A percentile compares a stretch with the other conserved stretches of the same genome.
Evolutionary conservation across 768 basidiomycete species (phyloP).

Genomic region (Suillus weaverae): DNA sequence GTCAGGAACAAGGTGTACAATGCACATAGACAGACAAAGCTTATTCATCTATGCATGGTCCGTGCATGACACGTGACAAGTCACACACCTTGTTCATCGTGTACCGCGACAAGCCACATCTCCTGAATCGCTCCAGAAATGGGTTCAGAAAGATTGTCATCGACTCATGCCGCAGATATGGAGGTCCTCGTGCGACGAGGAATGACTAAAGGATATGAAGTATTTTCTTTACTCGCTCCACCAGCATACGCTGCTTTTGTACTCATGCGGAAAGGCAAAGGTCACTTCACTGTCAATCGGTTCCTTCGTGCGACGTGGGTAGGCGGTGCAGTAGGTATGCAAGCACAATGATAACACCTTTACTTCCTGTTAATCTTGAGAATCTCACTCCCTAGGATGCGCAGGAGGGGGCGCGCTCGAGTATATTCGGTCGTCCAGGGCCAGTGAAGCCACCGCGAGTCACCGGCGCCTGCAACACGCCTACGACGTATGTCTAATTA

Average conservation of each 20-base stretch:
- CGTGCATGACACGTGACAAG: slow-evolving; percentile 31
- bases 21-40: slow-evolving; percentile 5
- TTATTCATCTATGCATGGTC: slow-evolving; percentile 27
- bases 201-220: slow-evolving; percentile 67
- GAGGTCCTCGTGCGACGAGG: slow-evolving; percentile 65
- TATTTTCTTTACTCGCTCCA: slow-evolving; percentile 61
- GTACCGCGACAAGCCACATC: not conserved
- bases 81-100: not conserved
- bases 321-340: slow-evolving; percentile 59
- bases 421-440: slow-evolving; percentile 58
- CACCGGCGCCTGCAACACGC: slow-evolving; percentile 48
- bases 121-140: slow-evolving; percentile 14
- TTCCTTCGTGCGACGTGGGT: slow-evolving; percentile 73
- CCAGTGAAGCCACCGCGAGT: slow-evolving; percentile 49
- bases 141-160: slow-evolving; percentile 12
- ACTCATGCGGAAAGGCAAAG: slow-evolving; percentile 53
- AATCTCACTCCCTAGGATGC: slow-evolving; percentile 27
- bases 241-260: slow-evolving; percentile 58
- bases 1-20: slow-evolving; percentile 12
- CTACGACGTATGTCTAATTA: slow-evolving; percentile 53
- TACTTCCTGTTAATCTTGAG: not conserved
- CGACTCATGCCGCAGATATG: slow-evolving; percentile 53
- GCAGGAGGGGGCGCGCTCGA: slow-evolving; percentile 55
- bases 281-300: slow-evolving; percentile 58
- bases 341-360: slow-evolving; percentile 1